A percentile compares a stretch with the other conserved stretches of the same genome.
Evolutionary conservation across 257 asterid genomes (phyloP).

Genomic region (Haberlea rhodopensis): DNA sequence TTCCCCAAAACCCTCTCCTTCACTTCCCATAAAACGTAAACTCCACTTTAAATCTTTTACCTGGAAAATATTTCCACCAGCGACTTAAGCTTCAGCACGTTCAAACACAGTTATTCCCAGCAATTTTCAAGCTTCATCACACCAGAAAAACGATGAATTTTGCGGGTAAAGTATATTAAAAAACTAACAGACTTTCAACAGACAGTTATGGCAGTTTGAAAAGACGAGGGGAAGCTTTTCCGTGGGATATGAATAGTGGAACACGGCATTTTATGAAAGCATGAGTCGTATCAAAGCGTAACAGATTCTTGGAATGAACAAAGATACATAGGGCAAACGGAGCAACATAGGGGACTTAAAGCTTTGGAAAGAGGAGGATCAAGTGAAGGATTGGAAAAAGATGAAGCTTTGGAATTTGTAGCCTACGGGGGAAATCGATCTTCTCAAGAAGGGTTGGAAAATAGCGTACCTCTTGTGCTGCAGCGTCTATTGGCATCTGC

Average conservation of each 20-base stretch:
- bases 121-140: background rate
- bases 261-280: background rate
- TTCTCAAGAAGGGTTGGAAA: background rate
- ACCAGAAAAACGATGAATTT: background rate
- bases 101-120: no score
- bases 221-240: background rate
- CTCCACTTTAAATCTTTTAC: background rate
- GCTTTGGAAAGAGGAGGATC: background rate
- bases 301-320: background rate
- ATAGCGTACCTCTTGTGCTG: background rate
- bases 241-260: background rate
- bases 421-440: background rate
- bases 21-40: background rate
- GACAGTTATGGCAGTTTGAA: background rate
- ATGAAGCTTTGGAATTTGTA: background rate
- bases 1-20: background rate
- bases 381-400: background rate
- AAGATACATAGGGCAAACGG: background rate
- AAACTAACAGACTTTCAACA: no score
- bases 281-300: background rate
- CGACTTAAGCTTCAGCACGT: no score
- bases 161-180: background rate
- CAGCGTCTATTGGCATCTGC: background rate
- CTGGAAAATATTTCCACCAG: no score
- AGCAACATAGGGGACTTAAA: background rate